Percentiles rank a stretch among this genome's conserved stretches.
phyloP scores from a whole-genome alignment of 768 basidiomycete species.

The Tylopilus vinaceipallidus region DNA sequence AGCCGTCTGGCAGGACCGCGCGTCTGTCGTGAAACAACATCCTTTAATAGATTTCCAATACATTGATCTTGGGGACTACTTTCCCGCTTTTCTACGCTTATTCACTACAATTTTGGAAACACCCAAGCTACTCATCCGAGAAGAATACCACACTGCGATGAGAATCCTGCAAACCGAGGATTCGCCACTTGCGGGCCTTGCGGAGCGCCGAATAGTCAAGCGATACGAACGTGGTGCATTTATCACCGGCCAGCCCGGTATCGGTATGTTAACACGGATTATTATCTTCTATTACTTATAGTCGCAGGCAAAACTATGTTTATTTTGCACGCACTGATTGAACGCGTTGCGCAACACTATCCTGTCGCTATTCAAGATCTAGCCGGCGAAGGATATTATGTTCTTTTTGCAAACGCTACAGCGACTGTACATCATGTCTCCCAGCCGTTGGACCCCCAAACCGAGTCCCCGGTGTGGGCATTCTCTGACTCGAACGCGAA shows the following conservation, averaged over 20 bases:
- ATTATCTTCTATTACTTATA: neutral
- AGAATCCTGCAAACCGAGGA: no score
- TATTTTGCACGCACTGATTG: neutral
- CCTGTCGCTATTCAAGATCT: neutral
- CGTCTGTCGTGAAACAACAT: no score
- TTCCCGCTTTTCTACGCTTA: neutral
- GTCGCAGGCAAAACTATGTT: constrained; percentile 1
- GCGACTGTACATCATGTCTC: neutral
- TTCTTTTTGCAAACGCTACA: neutral
- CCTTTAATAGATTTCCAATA: no score
- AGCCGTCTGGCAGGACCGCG: no score
- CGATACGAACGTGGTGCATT: neutral
- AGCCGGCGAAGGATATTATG: neutral
- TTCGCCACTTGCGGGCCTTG: neutral
- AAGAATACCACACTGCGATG: no score
- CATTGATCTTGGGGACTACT: neutral
- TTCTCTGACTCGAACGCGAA: neutral
- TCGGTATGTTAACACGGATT: neutral
- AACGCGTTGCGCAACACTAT: neutral
- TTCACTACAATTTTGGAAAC: no score
- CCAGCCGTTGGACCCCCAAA: neutral
- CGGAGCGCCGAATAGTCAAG: neutral
- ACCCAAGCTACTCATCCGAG: no score
- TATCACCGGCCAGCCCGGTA: constrained; percentile 6
- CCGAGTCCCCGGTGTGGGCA: neutral